Percentiles rank a stretch among this genome's conserved stretches.
Evolutionary conservation across 768 basidiomycete species (phyloP).

Genomic region (Boletus vermiculosoides): DNA sequence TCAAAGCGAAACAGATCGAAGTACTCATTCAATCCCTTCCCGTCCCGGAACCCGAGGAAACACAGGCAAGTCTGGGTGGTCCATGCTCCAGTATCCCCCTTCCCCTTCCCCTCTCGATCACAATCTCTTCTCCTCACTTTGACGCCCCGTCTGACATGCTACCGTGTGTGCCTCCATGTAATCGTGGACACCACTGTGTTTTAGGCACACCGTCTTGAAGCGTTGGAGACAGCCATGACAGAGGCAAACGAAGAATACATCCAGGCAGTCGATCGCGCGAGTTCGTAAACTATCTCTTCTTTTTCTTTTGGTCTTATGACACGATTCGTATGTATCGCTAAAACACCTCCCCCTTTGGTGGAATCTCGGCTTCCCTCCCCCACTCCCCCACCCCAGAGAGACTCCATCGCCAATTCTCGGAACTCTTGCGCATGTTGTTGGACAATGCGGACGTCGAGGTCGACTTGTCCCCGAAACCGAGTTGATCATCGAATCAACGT

Average conservation of each 20-base stretch:
- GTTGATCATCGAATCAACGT: background rate
- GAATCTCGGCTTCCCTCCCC: background rate
- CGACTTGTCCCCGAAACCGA: constrained; percentile 13
- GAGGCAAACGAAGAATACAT: constrained; percentile 74
- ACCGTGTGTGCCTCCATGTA: background rate
- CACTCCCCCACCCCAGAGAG: constrained; percentile 40
- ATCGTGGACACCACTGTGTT: background rate
- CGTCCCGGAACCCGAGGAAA: constrained; percentile 73
- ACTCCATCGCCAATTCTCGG: constrained; percentile 59
- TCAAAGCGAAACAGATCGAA: constrained; percentile 88
- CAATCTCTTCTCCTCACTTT: too few relatives aligned
- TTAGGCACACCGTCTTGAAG: constrained; percentile 65
- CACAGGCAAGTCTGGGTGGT: constrained; percentile 44
- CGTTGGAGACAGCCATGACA: constrained; percentile 68
- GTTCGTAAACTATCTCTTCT: constrained; percentile 44
- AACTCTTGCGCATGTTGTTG: constrained; percentile 56
- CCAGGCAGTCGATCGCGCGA: constrained; percentile 69
- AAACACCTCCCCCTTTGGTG: background rate
- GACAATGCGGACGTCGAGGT: constrained; percentile 46
- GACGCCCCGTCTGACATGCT: background rate
- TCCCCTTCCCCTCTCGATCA: too few relatives aligned
- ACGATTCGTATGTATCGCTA: background rate
- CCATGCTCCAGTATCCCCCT: background rate
- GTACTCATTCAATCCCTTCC: constrained; percentile 79
- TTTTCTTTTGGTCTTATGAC: background rate